A percentile compares a stretch with the other conserved stretches of the same genome.
Evolutionary conservation across 139 green algal genomes (phyloP).

Genomic region (Chlorella vulgaris): DNA sequence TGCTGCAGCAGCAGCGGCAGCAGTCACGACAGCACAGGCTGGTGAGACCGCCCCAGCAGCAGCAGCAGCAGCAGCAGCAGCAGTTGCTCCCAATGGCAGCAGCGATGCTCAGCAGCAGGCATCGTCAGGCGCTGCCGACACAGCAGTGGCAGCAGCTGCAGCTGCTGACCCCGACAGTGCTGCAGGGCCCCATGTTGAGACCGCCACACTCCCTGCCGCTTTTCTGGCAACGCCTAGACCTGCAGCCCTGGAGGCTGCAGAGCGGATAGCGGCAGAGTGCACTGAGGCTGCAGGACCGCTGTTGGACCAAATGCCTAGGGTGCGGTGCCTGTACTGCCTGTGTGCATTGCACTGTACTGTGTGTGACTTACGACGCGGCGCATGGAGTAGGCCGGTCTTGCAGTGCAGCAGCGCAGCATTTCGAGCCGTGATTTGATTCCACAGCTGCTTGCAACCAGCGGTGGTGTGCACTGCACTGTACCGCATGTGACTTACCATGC

Average conservation of each 20-base stretch:
- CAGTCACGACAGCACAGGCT: neutral
- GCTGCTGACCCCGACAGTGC: too few species aligned
- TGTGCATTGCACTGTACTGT: neutral
- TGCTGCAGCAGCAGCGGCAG: neutral
- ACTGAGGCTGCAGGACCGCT: constrained; percentile 5
- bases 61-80: neutral
- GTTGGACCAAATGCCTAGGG: constrained; percentile 21
- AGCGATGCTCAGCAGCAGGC: neutral
- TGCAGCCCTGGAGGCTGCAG: neutral
- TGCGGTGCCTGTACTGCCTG: neutral
- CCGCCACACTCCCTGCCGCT: neutral
- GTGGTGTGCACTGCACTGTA: too few species aligned
- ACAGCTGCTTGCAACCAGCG: too few species aligned
- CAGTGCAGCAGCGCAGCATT: too few species aligned
- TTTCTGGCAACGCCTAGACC: neutral
- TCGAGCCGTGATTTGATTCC: too few species aligned
- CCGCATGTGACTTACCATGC: too few species aligned
- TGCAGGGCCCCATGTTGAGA: too few species aligned
- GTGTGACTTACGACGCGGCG: too few species aligned
- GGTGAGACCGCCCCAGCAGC: neutral
- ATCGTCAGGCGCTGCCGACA: too few species aligned
- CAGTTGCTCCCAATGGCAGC: neutral
- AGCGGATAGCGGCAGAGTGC: constrained; percentile 1
- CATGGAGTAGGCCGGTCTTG: too few species aligned
- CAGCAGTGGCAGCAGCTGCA: too few species aligned